Base-by-base conservation (phyloP, 768 basidiomycete species). In the Thelephora ganbajun region DNA sequence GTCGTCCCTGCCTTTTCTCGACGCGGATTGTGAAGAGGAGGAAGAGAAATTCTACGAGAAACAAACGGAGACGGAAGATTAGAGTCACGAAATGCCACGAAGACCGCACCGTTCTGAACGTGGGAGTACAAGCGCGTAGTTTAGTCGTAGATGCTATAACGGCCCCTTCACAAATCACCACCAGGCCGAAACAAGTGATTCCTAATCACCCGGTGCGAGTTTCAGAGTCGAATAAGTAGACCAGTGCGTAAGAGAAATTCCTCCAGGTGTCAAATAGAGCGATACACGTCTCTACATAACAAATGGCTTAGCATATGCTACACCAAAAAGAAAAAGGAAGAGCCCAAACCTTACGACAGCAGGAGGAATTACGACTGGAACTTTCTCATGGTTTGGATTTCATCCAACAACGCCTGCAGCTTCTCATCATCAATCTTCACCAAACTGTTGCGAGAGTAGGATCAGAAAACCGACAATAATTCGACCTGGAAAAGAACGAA, bases 331-430 rank as follows among this genome's bases (percentile, higher is more conserved):
- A 5, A 37, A 19, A n/a, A n/a, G n/a, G n/a, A n/a, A n/a, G n/a
- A n/a, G n/a, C n/a, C n/a, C n/a, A n/a, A n/a, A n/a, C n/a, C n/a
- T n/a, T n/a, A 30, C 26, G 26, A 30, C 26, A 30, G 4, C 9
- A 6, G 18, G 39, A 22, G 18, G 7, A 22, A n/a, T 73, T 63
- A 88, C 54, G 83, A 71, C 63, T 93, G 89, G 73, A 85, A 89
- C 66, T 88, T 88, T 59, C 89, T 72, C 77, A 90, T 82, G 19
- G 83, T 87, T 59, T 90, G 85, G 39, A 94, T 89, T 60, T 92
- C 87, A 57, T 87, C 82, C 4, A 94, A 71, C 46, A 90, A 69
- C 1, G 74, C 69, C 63, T 94, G 88, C 39, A 94, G 67, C 51
- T 77, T 67, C 57, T 94, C 90, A 53, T 93, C 91, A 50, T 93